Base-by-base conservation (phyloP, 805 yeast species). In the Zygoascus flipseniorum region DNA sequence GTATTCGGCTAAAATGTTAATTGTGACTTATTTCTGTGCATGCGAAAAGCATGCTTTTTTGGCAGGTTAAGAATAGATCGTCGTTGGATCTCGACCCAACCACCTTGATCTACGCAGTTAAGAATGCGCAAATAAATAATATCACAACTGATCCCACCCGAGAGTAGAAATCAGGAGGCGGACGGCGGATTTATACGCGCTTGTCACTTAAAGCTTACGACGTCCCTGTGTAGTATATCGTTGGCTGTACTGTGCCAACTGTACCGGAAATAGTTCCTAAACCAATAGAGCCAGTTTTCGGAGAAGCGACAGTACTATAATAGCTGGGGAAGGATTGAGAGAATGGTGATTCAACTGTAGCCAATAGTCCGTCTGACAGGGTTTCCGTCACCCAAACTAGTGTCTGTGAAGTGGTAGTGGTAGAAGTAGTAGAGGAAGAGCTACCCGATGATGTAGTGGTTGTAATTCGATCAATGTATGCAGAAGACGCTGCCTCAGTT, bases 251-350 rank as follows among this genome's bases (percentile, higher is more conserved):
- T 16, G 54, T 47, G 35, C 97, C 98, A 6, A 88, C 78, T 0
- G 74, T 67, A 2, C 96, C 96, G 1, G 73, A 58, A 13, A 81
- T 62, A 1, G 85, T 69, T 0, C 97, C 97, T 50, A 92, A 64
- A 0, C 97, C 97, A 47, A 89, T 76, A 3, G 78, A 65, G 1
- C 97, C 99, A 0, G 81, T 58, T 14, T 79, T 66, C 1, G 83
- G 83, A 0, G 72, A 51, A 0, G 76, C 74, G 1, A 81, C 69
- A 2, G 79, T 49, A 42, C 61, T 32, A 58, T 62, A 75, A 50
- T 69, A 54, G 20, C 68, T 50, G 20, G 64, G 41, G 60, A 77
- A 78, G 10, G 58, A 26, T 60, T 79, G 84, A 8, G 72, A 55
- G 63, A 65, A 79, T n/a, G 68, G 59, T 0, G 75, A 62, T 55